Percentiles rank a stretch among this genome's conserved stretches.
Evolutionary conservation across 345 rosid genomes (phyloP).

Genomic region (Geranium brycei): DNA sequence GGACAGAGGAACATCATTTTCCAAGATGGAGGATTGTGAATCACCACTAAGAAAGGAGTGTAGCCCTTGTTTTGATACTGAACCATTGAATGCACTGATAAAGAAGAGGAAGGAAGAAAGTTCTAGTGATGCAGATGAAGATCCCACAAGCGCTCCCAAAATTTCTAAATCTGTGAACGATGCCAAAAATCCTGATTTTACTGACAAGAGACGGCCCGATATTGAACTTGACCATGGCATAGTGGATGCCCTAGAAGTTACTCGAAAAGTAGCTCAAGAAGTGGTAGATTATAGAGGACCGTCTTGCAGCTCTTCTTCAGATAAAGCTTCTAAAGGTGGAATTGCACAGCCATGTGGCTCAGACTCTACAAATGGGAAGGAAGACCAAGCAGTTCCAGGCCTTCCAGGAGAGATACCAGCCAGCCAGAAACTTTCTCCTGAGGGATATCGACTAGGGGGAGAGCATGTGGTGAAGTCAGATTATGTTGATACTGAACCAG

Average conservation of each 20-base stretch:
- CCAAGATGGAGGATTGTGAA: slow-evolving; percentile 25
- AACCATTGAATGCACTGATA: background rate
- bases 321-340: slow-evolving; percentile 36
- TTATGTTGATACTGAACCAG: slow-evolving; percentile 21
- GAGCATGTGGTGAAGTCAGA: slow-evolving; percentile 20
- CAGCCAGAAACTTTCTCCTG: slow-evolving; percentile 32
- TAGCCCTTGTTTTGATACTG: background rate
- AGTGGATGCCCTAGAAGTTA: slow-evolving; percentile 82
- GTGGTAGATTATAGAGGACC: slow-evolving; percentile 50
- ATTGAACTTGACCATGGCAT: slow-evolving; percentile 41
- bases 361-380: slow-evolving; percentile 30
- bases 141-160: slow-evolving; percentile 26
- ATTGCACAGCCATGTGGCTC: slow-evolving; percentile 31
- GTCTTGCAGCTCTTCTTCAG: slow-evolving; percentile 44
- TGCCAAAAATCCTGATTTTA: slow-evolving; percentile 26
- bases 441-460: slow-evolving; percentile 22
- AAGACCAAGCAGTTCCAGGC: slow-evolving; percentile 11
- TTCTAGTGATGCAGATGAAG: slow-evolving; percentile 23
- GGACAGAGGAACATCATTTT: slow-evolving; percentile 17
- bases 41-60: background rate
- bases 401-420: background rate
- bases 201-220: slow-evolving; percentile 35
- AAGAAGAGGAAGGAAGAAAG: slow-evolving; percentile 5
- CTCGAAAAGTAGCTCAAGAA: slow-evolving; percentile 33
- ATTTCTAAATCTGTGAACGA: slow-evolving; percentile 24